Evolutionary conservation across 768 basidiomycete species (phyloP).

Genomic region (Tephrocybe rancida): DNA sequence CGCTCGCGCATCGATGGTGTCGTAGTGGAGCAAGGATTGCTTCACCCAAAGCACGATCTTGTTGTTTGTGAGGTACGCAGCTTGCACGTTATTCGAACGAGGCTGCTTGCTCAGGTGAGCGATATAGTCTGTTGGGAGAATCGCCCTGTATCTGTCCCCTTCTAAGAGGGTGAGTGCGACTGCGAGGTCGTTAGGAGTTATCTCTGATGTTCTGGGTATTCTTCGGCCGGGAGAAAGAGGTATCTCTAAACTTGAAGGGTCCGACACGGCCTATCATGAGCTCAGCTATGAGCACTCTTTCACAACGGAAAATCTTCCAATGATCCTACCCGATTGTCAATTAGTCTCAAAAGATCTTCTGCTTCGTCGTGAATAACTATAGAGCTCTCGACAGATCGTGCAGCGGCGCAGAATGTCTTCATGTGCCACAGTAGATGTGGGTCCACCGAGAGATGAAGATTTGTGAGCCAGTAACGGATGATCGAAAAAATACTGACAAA

Average conservation of each 20-base stretch:
- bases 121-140: slow-evolving; percentile 45
- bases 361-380: slow-evolving; percentile 33
- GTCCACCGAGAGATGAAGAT: slow-evolving; percentile 29
- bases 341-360: slow-evolving; percentile 28
- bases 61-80: slow-evolving; percentile 36
- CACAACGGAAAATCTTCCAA: neutral
- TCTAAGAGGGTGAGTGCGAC: slow-evolving; percentile 46
- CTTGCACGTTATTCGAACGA: slow-evolving; percentile 33
- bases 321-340: slow-evolving; percentile 30
- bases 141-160: slow-evolving; percentile 39
- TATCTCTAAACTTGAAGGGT: slow-evolving; percentile 4
- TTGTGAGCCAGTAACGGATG: slow-evolving; percentile 37
- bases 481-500: slow-evolving; percentile 35
- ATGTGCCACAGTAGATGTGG: slow-evolving; percentile 34
- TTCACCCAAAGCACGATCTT: slow-evolving; percentile 42
- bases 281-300: slow-evolving; percentile 8
- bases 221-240: slow-evolving; percentile 24
- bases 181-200: slow-evolving; percentile 42
- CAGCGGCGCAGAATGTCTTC: slow-evolving; percentile 34
- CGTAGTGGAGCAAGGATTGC: slow-evolving; percentile 40
- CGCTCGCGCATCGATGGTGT: slow-evolving; percentile 35
- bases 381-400: slow-evolving; percentile 28
- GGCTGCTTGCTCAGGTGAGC: slow-evolving; percentile 33
- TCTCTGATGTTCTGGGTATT: slow-evolving; percentile 30
- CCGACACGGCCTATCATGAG: neutral